Evolutionary conservation across 306 rosid species (phyloP), one percentile per base, ranked within the genome.

Genomic region (Calophaca sinica): DNA sequence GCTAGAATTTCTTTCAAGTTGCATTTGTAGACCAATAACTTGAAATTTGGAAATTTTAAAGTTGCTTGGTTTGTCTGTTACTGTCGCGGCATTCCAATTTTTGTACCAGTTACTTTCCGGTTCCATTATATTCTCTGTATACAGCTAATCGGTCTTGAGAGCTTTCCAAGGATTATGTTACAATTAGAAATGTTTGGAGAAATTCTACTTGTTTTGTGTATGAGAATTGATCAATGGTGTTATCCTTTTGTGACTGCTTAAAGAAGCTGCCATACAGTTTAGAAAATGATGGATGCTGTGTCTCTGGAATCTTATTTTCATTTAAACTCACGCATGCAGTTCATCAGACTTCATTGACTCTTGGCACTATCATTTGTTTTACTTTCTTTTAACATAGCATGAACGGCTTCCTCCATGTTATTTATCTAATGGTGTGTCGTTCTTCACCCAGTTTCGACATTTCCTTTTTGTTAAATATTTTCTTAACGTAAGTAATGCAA

Each of bases 1-100:
- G 86, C 48, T 57, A 65, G 61, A 53, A 35, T 64, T 75, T 72
- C 44, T 79, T 72, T 64, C 11, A 29, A 33, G 64, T 59, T 73
- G 8, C 66, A 49, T 50, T 31, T 60, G 48, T 69, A 53, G 54
- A 42, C 49, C 59, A 0, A 28, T 28, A n/a, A 53, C 52, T 39
- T 77, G 20, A 41, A 29, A 5, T 62, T 36, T 58, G 46, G 79
- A 70, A 68, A 69, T 4, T 39, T 31, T 46, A n/a, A 38, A 36
- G 13, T 65, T 50, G 58, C 20, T 9, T 60, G n/a, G n/a, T 33
- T 31, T 50, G 58, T 52, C 53, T 31, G 48, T 52, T 55, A 32
- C 15, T 75, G 20, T 3, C 15, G 46, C 28, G 26, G 62, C 62
- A 38, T 36, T 57, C 44, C 67, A 62, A 20, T 72, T 73, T 69